A percentile compares a stretch with the other conserved stretches of the same genome.
Conservation (phyloP, 2,329 filamentous ascomycete genomes). For the Fragosphaeria purpurea region DNA sequence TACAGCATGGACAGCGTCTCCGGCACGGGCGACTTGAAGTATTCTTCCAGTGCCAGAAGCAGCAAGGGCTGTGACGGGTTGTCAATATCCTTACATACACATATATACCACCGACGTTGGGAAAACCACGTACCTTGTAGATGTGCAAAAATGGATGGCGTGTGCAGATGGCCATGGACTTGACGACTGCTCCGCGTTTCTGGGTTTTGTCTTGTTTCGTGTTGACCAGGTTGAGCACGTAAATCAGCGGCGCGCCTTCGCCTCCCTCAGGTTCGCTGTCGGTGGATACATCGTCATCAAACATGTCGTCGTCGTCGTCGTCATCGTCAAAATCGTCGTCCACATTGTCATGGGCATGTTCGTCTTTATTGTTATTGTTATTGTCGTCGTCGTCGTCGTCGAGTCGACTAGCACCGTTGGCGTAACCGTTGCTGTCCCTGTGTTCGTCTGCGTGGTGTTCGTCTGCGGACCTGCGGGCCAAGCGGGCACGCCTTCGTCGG, state of each 20-base stretch:
- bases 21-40: constrained; percentile 82
- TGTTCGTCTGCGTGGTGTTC: constrained; percentile 36
- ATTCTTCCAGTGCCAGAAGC: constrained; percentile 85
- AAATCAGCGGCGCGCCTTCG: constrained; percentile 86
- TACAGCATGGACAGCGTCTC: constrained; percentile 86
- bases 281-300: constrained; percentile 42
- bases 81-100: background rate
- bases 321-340: constrained; percentile 32
- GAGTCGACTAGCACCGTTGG: constrained; percentile 24
- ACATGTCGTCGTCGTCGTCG: constrained; percentile 33
- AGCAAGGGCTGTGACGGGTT: constrained; percentile 58
- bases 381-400: constrained; percentile 33
- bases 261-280: constrained; percentile 58
- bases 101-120: background rate
- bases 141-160: constrained; percentile 96
- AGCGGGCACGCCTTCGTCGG: constrained; percentile 40
- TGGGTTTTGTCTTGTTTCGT: constrained; percentile 92
- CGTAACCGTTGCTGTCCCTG: constrained; percentile 35
- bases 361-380: constrained; percentile 30
- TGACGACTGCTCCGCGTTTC: constrained; percentile 88
- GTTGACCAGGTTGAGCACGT: constrained; percentile 94
- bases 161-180: constrained; percentile 98
- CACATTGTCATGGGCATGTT: constrained; percentile 39
- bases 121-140: constrained; percentile 59
- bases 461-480: constrained; percentile 34